Base-by-base conservation (phyloP, 192 early-diverging fungal species). In the Obelidium mucronatum region DNA sequence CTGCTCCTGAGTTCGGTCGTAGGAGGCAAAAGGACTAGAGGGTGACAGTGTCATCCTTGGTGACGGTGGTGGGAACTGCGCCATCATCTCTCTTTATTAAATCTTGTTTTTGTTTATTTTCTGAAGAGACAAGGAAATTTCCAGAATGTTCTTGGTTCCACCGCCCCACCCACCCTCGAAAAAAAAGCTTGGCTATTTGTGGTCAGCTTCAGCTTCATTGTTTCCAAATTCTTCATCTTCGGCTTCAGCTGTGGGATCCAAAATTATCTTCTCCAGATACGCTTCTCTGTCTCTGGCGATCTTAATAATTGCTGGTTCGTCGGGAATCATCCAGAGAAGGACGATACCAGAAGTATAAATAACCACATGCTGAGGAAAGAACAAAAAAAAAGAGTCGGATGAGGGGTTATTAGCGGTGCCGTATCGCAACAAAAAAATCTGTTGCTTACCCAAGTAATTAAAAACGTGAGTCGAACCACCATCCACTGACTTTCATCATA, bases 361-460 rank as follows among this genome's bases (percentile, higher is more conserved):
- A 34, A 56, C 39, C 11, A 48, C 11, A 48, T 48, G 44, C 44
- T 48, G 19, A 48, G 19, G 44, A 15, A n/a, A n/a, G n/a, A n/a
- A n/a, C n/a, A 17, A 28, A 22, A 39, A 58, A 63, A 63, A 24
- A 42, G 22, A 53, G 61, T 79, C 40, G 19, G 37, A 53, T 2
- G 3, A 77, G 40, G 11, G 15, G 56, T 52, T 35, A 24, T 42
- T 13, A 52, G n/a, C 15, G 62, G 35, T 1, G 51, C 11, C 39
- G 82, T 60, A 26, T 30, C 39, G 34, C 73, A 59, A 67, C 81
- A 77, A 58, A 84, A 84, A 4, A 81, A 34, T 2, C 28, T 80
- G 67, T 67, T 84, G 19, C 44, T 48, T 0, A 48, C 82, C 51
- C 81, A 84, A 6, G 79, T 48, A 13, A 84, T 13, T 35, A 85